phyloP scores from a whole-genome alignment of 495 filamentous ascomycete species.

The Penicillium macrosclerotiorum region DNA sequence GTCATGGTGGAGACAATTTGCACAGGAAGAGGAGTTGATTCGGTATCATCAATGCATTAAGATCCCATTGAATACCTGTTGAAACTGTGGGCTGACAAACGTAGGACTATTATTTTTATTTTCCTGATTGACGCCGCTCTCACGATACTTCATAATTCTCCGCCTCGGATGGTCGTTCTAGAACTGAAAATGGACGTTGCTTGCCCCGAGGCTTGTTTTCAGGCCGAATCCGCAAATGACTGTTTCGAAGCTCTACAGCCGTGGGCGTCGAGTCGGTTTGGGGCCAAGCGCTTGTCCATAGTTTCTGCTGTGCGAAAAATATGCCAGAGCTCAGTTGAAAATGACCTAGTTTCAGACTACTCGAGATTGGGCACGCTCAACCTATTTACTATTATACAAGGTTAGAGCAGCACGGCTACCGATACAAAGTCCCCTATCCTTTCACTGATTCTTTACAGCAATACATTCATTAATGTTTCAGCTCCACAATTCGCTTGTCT shows the following conservation, averaged over 20 bases:
- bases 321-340: conserved; percentile 16
- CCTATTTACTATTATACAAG: conserved; percentile 25
- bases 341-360: conserved; percentile 13
- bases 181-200: conserved; percentile 25
- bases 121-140: conserved; percentile 25
- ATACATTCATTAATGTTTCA: conserved; percentile 31
- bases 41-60: too few species aligned
- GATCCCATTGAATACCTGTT: too few species aligned
- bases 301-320: conserved; percentile 20
- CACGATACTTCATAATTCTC: conserved; percentile 25
- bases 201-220: conserved; percentile 25
- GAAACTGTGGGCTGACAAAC: not conserved
- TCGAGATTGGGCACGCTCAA: conserved; percentile 24
- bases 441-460: conserved; percentile 7
- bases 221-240: conserved; percentile 19
- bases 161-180: conserved; percentile 20
- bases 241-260: conserved; percentile 9
- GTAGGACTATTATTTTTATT: conserved; percentile 22
- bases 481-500: conserved; percentile 28
- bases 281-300: conserved; percentile 20
- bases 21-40: conserved; percentile 17
- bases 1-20: conserved; percentile 22
- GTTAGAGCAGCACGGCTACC: too few species aligned
- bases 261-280: conserved; percentile 20
- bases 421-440: too few species aligned